These are phyloP conservation scores for Sarocladiaceae sp. DNA, from an alignment of 2,329 filamentous ascomycete genomes.

Conservation along the genomic window DNA sequence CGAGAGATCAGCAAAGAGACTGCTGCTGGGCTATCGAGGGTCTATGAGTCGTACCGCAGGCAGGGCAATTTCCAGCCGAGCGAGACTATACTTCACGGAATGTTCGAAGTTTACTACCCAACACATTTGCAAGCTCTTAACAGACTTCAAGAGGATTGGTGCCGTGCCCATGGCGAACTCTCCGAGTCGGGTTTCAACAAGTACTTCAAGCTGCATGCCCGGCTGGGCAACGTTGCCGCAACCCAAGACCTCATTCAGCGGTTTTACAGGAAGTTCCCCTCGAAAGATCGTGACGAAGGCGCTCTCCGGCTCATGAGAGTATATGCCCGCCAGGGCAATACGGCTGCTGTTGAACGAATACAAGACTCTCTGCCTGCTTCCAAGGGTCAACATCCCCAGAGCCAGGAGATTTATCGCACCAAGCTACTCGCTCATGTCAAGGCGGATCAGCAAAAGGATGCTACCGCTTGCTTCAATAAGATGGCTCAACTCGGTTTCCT, in stretches of 20 bases:
- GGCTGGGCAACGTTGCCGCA: conserved; percentile 37
- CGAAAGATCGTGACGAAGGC: not conserved
- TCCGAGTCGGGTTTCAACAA: conserved; percentile 40
- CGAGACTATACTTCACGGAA: conserved; percentile 31
- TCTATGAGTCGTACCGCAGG: conserved; percentile 41
- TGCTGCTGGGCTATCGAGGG: conserved; percentile 27
- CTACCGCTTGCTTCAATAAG: conserved; percentile 56
- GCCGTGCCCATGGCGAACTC: conserved; percentile 30
- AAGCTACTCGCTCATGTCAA: not conserved
- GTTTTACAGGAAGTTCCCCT: conserved; percentile 23
- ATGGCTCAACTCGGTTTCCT: conserved; percentile 47
- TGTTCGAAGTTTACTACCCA: conserved; percentile 38
- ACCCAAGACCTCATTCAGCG: conserved; percentile 30
- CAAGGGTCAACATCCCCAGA: not conserved
- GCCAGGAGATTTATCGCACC: not conserved
- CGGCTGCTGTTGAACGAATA: conserved; percentile 40
- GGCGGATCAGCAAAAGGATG: conserved; percentile 43
- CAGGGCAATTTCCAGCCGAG: conserved; percentile 32
- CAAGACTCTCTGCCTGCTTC: not conserved
- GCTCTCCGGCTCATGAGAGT: conserved; percentile 57
- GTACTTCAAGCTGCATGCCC: conserved; percentile 43
- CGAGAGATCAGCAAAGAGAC: conserved; percentile 22
- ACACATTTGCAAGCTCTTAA: conserved; percentile 35
- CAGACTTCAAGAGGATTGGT: conserved; percentile 43
- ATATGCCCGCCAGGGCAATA: conserved; percentile 62